A percentile compares a stretch with the other conserved stretches of the same genome.
Conservation (phyloP, 805 yeast species). For the Metschnikowia continentalis region DNA sequence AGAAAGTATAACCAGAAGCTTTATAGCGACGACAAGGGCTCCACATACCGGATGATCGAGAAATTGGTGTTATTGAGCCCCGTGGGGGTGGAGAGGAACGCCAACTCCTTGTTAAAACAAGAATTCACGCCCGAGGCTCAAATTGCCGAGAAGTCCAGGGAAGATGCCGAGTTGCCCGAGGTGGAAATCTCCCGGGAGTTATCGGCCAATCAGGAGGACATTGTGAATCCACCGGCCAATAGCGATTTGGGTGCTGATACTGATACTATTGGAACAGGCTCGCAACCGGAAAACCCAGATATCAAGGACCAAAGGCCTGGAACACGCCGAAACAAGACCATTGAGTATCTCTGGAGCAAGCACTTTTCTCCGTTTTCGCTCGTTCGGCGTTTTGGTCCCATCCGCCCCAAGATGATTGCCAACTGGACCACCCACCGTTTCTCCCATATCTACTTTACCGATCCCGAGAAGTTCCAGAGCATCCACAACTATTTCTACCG, state of each 20-base stretch:
- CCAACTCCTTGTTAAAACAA: constrained; percentile 25
- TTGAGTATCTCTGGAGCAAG: constrained; percentile 45
- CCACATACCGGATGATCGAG: constrained; percentile 24
- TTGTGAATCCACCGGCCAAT: constrained; percentile 10
- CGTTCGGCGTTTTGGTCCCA: constrained; percentile 49
- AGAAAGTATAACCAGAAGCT: constrained; percentile 34
- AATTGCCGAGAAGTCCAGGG: constrained; percentile 10
- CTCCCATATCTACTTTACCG: constrained; percentile 36
- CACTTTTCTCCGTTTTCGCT: constrained; percentile 54
- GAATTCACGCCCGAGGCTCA: constrained; percentile 9
- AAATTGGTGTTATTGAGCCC: constrained; percentile 41
- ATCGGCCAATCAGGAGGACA: constrained; percentile 25
- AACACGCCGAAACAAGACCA: constrained; percentile 23
- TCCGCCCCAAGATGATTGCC: constrained; percentile 48
- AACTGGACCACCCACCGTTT: constrained; percentile 49
- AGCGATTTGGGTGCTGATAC: neutral
- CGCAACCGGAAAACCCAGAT: neutral
- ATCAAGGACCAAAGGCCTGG: neutral
- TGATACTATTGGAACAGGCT: neutral
- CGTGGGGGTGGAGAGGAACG: constrained; percentile 40
- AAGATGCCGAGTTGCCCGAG: constrained; percentile 16
- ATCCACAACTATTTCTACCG: constrained; percentile 55
- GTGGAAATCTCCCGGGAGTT: constrained; percentile 16
- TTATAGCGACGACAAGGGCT: constrained; percentile 18
- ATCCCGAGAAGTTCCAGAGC: constrained; percentile 32